These are phyloP conservation scores for Xylaria sp. DNA, from an alignment of 2,329 filamentous ascomycete genomes.

Conservation along the genomic window DNA sequence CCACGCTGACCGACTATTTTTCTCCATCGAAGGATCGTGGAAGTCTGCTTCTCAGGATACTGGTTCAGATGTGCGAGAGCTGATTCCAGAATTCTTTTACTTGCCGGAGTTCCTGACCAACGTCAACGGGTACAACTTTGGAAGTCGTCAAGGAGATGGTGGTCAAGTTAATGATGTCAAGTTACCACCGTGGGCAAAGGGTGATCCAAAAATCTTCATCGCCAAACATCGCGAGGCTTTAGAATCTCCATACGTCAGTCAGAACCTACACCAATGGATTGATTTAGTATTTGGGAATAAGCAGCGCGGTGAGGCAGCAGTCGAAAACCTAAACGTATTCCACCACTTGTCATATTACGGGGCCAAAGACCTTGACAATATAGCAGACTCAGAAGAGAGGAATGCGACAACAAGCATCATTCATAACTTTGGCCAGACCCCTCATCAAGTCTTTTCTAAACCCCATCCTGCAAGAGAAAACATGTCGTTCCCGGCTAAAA, in stretches of 20 bases:
- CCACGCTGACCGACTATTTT: slow-evolving; percentile 94
- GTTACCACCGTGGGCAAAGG: slow-evolving; percentile 96
- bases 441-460: slow-evolving; percentile 89
- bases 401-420: slow-evolving; percentile 94
- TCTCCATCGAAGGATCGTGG: slow-evolving; percentile 92
- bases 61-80: slow-evolving; percentile 92
- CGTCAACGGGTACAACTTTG: slow-evolving; percentile 94
- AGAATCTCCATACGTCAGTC: slow-evolving; percentile 91
- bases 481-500: slow-evolving; percentile 69
- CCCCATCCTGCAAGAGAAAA: slow-evolving; percentile 83
- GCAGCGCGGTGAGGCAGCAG: slow-evolving; percentile 89
- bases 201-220: slow-evolving; percentile 94
- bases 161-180: slow-evolving; percentile 85
- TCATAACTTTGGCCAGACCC: slow-evolving; percentile 98
- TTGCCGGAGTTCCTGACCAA: slow-evolving; percentile 96
- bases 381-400: slow-evolving; percentile 87
- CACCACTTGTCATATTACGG: slow-evolving; percentile 96
- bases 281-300: slow-evolving; percentile 95
- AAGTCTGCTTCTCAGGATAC: slow-evolving; percentile 87
- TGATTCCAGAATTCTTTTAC: slow-evolving; percentile 98
- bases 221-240: slow-evolving; percentile 94
- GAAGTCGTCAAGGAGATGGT: slow-evolving; percentile 81
- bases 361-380: slow-evolving; percentile 90
- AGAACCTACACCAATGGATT: slow-evolving; percentile 93
- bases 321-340: slow-evolving; percentile 94